Base-by-base conservation (phyloP, 1,139 yeast genomes). In the Magnusiomyces suaveolens region DNA sequence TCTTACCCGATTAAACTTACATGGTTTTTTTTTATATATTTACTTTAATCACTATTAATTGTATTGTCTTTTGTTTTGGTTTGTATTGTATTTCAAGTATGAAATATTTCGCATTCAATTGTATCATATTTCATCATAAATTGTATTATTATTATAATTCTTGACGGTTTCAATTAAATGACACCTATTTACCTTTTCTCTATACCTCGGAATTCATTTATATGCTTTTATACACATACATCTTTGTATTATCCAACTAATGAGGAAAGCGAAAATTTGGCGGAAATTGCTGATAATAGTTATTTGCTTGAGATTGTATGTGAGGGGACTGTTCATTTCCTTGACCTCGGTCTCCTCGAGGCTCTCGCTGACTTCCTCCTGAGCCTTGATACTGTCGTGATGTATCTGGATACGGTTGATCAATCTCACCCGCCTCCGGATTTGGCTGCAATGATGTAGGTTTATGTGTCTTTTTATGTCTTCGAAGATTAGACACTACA, bases 401-500 rank as follows among this genome's bases (percentile, higher is more conserved):
- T n/a, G 18, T 36, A 10, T 36, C 18, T 14, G 41, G 41, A 36
- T 36, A 3, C 4, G 3, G 18, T 16, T 36, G 41, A n/a, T 36
- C 18, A 14, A 3, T n/a, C 4, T 36, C 4, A n/a, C 10, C 18
- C 8, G 8, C 3, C 41, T 36, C 41, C 16, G 8, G 16, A 36
- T 10, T 4, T 10, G 10, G 18, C 16, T 36, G 50, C 8, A 26
- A 10, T 6, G 26, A 20, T 26, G 6, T 24, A 3, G 33, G 23
- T 14, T 33, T 47, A 64, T 86, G 95, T 48, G 84, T 72, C 66
- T 80, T 81, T 62, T 78, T 78, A 67, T 88, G 96, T 60, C 96
- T 74, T 10, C 87, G 77, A 82, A 88, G 80, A 67, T 88, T 88
- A 33, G 89, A 82, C 58, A 87, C 80, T 20, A 88, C 96, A 36